Percentiles rank a stretch among this genome's conserved stretches.
Evolutionary conservation across 768 basidiomycete species (phyloP).

Genomic region (Mycena crocata): DNA sequence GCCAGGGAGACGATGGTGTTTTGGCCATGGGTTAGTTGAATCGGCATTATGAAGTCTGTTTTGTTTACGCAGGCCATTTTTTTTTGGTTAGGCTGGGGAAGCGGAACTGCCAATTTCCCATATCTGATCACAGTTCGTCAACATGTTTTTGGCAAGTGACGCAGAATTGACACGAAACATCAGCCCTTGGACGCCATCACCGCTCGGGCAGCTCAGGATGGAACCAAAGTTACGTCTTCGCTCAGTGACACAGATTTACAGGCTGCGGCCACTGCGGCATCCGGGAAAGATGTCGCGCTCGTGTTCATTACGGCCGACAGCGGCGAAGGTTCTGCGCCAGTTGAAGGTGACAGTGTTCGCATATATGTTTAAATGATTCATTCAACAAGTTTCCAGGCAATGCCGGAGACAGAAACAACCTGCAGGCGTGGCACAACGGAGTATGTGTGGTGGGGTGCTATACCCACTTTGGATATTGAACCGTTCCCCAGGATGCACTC

Average conservation of each 20-base stretch:
- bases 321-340: constrained; percentile 15
- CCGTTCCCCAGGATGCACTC: constrained; percentile 51
- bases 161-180: no score
- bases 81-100: constrained; percentile 61
- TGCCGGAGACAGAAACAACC: constrained; percentile 63
- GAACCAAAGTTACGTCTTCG: constrained; percentile 57
- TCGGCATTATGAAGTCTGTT: constrained; percentile 39
- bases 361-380: background rate
- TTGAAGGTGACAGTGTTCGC: constrained; percentile 14
- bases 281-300: constrained; percentile 60
- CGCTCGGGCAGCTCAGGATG: constrained; percentile 50
- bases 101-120: constrained; percentile 62
- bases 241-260: constrained; percentile 62
- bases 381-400: constrained; percentile 50
- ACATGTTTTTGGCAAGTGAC: background rate
- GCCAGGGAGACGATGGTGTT: constrained; percentile 66
- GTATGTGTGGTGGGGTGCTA: constrained; percentile 40
- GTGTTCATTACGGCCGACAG: constrained; percentile 62
- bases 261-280: constrained; percentile 54
- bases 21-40: constrained; percentile 67
- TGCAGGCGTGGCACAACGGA: constrained; percentile 63
- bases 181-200: constrained; percentile 62
- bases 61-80: no score
- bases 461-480: background rate
- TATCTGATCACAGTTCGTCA: constrained; percentile 59